These are phyloP conservation scores for Ensete ventricosum DNA, from an alignment of 176 grass and related monocot species.

Conservation along the genomic window DNA sequence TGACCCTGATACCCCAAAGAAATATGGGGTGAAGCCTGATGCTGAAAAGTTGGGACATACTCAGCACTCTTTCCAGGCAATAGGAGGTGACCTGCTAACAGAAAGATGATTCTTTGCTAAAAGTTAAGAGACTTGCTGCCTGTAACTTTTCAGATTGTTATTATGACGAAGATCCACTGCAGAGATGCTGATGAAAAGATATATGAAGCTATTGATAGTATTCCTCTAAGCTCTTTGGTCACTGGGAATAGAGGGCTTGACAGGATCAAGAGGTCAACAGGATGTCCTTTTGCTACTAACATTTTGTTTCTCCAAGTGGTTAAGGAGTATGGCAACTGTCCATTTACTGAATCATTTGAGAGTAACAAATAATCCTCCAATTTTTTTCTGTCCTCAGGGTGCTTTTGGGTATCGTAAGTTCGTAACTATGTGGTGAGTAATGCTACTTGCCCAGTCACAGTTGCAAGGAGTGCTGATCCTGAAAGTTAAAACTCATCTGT, in stretches of 20 bases:
- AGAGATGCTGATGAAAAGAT: constrained; percentile 85
- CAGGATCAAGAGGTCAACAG: constrained; percentile 61
- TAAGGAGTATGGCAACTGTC: too few relatives aligned
- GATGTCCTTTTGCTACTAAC: background rate
- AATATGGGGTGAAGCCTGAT: constrained; percentile 79
- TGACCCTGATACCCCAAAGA: constrained; percentile 36
- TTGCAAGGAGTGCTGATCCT: constrained; percentile 40
- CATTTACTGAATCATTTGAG: background rate
- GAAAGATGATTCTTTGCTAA: too few relatives aligned
- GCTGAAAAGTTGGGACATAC: constrained; percentile 66
- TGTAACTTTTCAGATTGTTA: constrained; percentile 35
- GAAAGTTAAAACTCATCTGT: constrained; percentile 27
- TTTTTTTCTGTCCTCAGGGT: constrained; percentile 42
- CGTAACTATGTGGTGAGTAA: constrained; percentile 68
- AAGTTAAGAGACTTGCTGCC: too few relatives aligned
- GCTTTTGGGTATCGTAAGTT: constrained; percentile 70
- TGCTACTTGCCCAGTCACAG: constrained; percentile 62
- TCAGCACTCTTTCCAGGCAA: constrained; percentile 54
- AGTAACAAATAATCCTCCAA: too few relatives aligned
- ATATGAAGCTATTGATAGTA: constrained; percentile 52
- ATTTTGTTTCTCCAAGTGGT: background rate
- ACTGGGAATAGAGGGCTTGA: constrained; percentile 85
- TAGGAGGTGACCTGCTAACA: constrained; percentile 39
- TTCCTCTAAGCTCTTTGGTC: constrained; percentile 61
- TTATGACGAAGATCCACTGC: constrained; percentile 58